Evolutionary conservation across 129 eudicot genomes (phyloP).

Genomic region (Helianthus annuus): HanXRQr2.0-SUNRISE NC_035449.2:189633513-189634012

Average conservation of each 20-base stretch:
- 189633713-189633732: conserved; percentile 24
- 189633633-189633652: conserved; percentile 21
- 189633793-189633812: too few relatives aligned
- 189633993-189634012: conserved; percentile 42
- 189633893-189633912: conserved; percentile 17
- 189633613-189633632: conserved; percentile 30
- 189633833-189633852: conserved; percentile 25
- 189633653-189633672: conserved; percentile 53
- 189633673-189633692: conserved; percentile 45
- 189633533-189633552: too few relatives aligned
- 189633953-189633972: conserved; percentile 20
- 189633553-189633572: neutral
- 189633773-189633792: conserved; percentile 37
- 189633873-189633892: conserved; percentile 12
- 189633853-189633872: conserved; percentile 24
- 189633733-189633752: conserved; percentile 3
- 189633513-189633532: conserved; percentile 17
- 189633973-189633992: conserved; percentile 50
- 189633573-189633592: conserved; percentile 30
- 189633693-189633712: conserved; percentile 29
- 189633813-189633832: too few relatives aligned
- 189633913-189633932: conserved; percentile 6
- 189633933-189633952: conserved; percentile 11
- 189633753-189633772: conserved; percentile 28
- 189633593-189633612: conserved; percentile 48